Base-by-base conservation (phyloP, 495 filamentous ascomycete genomes). In the Platismatia glauca region DNA sequence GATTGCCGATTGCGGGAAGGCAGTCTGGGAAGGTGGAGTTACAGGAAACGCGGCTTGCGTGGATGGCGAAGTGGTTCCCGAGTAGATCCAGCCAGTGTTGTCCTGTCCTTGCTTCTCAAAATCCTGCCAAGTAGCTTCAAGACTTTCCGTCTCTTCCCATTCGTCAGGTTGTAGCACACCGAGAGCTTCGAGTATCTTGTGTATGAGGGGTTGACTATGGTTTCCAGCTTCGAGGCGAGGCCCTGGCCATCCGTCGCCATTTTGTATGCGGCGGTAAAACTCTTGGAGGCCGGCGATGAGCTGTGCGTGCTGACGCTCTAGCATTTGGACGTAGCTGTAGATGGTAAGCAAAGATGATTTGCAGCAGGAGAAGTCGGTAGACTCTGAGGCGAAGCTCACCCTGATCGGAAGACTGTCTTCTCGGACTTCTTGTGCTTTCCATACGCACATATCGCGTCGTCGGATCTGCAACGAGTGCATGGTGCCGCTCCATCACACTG, bases 241-340 rank as follows among this genome's bases (percentile, higher is more conserved):
- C 20, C 82, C 83, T 1, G 75, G 70, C 83, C 83, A 86, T 41
- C 77, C 72, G 65, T 84, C 74, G 52, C 81, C 81, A 38, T 74
- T 74, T 48, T 71, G 74, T n/a, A 77, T 68, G 44, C 79, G 80
- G 60, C 75, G 77, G 69, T 87, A 86, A 37, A 85, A 70, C 70
- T 85, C 80, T 68, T 84, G 82, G 1, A 86, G 73, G 46, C 79
- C 82, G 38, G 83, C 70, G 48, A 86, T 83, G 1, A 87, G 76
- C 73, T 84, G 83, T 9, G 71, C 67, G 70, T 86, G 84, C 75
- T 86, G 83, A 65, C 85, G 82, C 64, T 87, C 84, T 15, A 87
- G 81, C 82, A 86, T 85, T 67, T 87, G 83, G 55, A 86, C 84
- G 61, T 86, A 87, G 67, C 83, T 86, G 58, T 5, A 27, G 22